Evolutionary conservation across 2,329 filamentous ascomycete genomes (phyloP).

Genomic region (Tolypocladium nubicola): DNA sequence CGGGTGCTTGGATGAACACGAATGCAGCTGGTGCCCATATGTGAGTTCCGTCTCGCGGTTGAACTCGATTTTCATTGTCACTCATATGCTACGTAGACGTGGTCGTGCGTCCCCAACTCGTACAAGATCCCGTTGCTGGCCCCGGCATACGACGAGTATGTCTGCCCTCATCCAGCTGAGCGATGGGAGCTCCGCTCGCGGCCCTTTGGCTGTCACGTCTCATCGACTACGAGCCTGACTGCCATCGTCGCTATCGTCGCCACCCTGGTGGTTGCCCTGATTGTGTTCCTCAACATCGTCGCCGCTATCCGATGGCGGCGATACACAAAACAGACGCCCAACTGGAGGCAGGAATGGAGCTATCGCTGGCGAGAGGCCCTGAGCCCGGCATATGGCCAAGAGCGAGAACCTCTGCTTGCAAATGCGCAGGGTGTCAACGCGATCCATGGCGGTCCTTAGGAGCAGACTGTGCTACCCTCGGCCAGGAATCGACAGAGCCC

Average conservation of each 20-base stretch:
- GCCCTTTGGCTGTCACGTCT: constrained; percentile 24
- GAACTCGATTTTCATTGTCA: not conserved
- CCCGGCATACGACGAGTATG: constrained; percentile 35
- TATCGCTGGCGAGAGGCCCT: constrained; percentile 7
- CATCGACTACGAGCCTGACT: constrained; percentile 22
- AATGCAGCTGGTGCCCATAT: constrained; percentile 44
- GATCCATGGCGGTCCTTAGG: not conserved
- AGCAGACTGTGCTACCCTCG: not conserved
- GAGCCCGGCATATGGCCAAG: constrained; percentile 9
- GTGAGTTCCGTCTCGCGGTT: constrained; percentile 15
- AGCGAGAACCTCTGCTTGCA: constrained; percentile 19
- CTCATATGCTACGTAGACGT: constrained; percentile 26
- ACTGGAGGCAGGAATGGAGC: constrained; percentile 8
- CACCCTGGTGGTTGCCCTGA: constrained; percentile 15
- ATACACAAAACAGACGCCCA: constrained; percentile 10
- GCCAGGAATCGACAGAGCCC: not conserved
- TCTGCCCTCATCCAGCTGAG: constrained; percentile 41
- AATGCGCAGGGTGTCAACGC: not conserved
- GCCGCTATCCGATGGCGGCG: constrained; percentile 10
- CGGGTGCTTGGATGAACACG: constrained; percentile 29
- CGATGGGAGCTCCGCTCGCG: constrained; percentile 25
- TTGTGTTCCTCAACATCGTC: constrained; percentile 7
- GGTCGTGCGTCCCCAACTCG: constrained; percentile 43
- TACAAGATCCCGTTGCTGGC: constrained; percentile 34
- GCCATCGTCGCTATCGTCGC: constrained; percentile 14